Evolutionary conservation across 495 filamentous ascomycete genomes (phyloP), one percentile per base, ranked within the genome.

Genomic region (Mycothermus thermophilus): DNA sequence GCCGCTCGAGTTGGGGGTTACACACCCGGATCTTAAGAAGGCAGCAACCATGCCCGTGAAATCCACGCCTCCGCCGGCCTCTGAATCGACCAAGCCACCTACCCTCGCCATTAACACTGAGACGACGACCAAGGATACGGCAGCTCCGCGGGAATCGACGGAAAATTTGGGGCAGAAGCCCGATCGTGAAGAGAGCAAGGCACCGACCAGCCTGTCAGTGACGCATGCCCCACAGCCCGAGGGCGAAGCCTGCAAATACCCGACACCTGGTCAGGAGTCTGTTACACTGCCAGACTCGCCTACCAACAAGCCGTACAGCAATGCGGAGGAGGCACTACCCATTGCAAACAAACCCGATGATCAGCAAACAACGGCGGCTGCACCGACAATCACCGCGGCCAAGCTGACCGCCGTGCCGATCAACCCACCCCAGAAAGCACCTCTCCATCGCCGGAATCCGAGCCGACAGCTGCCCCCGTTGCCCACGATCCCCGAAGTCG

Each of bases 401-500:
- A 14, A 19, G 13, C 12, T 20, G 27, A 16, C 26, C 25, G 41
- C 38, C 20, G 19, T 34, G 29, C 46, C 42, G 20, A 41, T 37
- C 29, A 43, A 34, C 23, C 49, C 30, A 29, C 40, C 45, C 16
- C 25, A 35, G 5, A 46, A 38, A 16, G 15, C 34, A 4, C 32
- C 32, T 0, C 9, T 34, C 20, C 48, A 44, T n/a, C 48, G 48
- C 18, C 45, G 48, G 8, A 28, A 38, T 5, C 48, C 48, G 4
- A 42, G 34, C 45, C 40, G 34, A 34, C 46, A 37, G 38, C 33
- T 37, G 30, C 47, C 50, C 9, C 40, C 40, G 1, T 47, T 71
- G 4, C 61, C 65, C 7, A 62, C 58, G 8, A 71, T 71, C 12
- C 58, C 64, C 3, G 65, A 71, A 33, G 42, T 54, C 17, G 39